phyloP scores from a whole-genome alignment of 164 flowering plant genomes.

The Malania oleifera region DNA sequence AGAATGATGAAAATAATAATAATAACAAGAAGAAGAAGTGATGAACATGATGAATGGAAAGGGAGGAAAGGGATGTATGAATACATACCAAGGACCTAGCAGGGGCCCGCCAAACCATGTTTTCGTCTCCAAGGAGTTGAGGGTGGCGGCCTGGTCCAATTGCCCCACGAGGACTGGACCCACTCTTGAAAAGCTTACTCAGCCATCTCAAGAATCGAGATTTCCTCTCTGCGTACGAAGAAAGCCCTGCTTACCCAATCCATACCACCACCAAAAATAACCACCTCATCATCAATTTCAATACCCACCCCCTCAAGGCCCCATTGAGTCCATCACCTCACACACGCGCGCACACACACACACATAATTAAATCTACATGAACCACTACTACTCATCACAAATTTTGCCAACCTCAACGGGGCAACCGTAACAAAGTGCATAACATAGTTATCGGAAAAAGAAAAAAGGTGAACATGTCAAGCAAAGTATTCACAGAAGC shows the following conservation, averaged over 20 bases:
- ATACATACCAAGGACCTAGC: constrained; percentile 52
- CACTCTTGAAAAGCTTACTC: constrained; percentile 62
- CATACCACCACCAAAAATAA: constrained; percentile 9
- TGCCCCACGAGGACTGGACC: constrained; percentile 28
- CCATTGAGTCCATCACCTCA: too few relatives aligned
- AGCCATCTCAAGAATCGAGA: constrained; percentile 86
- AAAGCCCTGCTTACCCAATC: constrained; percentile 59
- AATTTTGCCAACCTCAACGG: constrained; percentile 1
- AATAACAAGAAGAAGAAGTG: neutral
- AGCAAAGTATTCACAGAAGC: neutral
- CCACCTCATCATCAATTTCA: neutral
- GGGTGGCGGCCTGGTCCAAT: constrained; percentile 37
- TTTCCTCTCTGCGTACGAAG: constrained; percentile 55
- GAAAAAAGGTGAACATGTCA: neutral
- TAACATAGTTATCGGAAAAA: neutral
- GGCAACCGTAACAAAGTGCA: neutral
- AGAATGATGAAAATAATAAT: neutral
- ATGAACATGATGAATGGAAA: neutral
- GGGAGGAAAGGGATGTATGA: neutral
- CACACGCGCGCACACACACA: too few relatives aligned
- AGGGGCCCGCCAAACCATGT: constrained; percentile 65
- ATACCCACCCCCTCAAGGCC: too few relatives aligned
- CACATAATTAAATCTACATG: too few relatives aligned
- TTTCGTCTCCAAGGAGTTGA: constrained; percentile 63
- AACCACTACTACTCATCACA: too few relatives aligned